Conservation (phyloP, 1,139 yeast species). For the Kluyveromyces sp. region DNA sequence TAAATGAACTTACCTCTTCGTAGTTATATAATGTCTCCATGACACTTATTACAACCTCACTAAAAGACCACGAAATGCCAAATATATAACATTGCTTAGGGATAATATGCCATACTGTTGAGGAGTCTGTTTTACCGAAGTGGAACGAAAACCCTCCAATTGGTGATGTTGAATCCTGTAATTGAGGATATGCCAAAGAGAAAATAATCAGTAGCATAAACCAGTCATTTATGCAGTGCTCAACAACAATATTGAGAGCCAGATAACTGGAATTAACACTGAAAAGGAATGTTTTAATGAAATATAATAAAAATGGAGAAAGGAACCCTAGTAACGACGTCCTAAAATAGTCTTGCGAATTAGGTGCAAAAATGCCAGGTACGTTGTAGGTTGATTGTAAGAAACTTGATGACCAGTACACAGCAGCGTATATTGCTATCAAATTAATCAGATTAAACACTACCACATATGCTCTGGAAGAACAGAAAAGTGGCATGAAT, state of each 20-base stretch:
- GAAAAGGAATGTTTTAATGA: constrained; percentile 23
- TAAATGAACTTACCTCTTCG: constrained; percentile 17
- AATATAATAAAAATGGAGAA: constrained; percentile 27
- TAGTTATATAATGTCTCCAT: constrained; percentile 20
- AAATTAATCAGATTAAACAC: constrained; percentile 13
- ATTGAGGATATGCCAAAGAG: constrained; percentile 31
- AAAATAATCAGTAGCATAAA: constrained; percentile 26
- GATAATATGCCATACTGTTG: constrained; percentile 27
- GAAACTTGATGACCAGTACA: constrained; percentile 19
- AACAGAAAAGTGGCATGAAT: constrained; percentile 30
- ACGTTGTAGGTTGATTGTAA: constrained; percentile 23
- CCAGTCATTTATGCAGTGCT: constrained; percentile 28
- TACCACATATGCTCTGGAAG: constrained; percentile 22
- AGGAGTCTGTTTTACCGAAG: neutral
- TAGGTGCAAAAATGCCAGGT: constrained; percentile 27
- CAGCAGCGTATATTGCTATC: constrained; percentile 11
- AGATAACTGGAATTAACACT: constrained; percentile 17
- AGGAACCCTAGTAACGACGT: constrained; percentile 28
- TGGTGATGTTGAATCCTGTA: constrained; percentile 14
- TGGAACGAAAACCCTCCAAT: neutral
- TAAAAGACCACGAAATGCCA: constrained; percentile 30
- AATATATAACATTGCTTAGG: constrained; percentile 30
- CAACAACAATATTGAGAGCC: constrained; percentile 20
- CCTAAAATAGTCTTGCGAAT: constrained; percentile 31
- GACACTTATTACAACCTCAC: constrained; percentile 24